Evolutionary conservation across 495 filamentous ascomycete species (phyloP), one percentile per base, ranked within the genome.

Genomic region (Tuber magnatum): DNA sequence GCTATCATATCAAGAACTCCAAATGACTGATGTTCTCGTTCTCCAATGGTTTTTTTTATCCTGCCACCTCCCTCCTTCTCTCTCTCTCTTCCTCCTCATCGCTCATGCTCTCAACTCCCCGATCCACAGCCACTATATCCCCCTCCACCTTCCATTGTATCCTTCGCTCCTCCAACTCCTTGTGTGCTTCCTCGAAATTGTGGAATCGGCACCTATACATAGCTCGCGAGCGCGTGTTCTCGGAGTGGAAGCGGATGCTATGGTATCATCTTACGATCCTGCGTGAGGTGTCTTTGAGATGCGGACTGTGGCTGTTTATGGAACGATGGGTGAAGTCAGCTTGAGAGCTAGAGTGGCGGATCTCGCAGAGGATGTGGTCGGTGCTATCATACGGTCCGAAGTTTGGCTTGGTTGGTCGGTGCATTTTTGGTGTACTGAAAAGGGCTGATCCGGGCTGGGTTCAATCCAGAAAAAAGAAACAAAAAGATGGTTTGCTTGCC

Each of bases 241-340:
- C 46, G 3, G 75, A 74, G 28, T 14, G 32, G 40, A 81, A 81
- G 4, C 72, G 71, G 43, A 77, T 72, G 3, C 72, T 46, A 7
- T 77, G 79, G 42, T 81, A 35, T 80, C 74, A 24, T 71, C 77
- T 32, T 32, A 80, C 77, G 14, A 80, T 48, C 10, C 40, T 73
- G n/a, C 43, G 72, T 28, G 80, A 72, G 1, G 74, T 4, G 6
- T 44, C 51, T 38, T 80, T 81, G 8, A 80, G 51, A 18, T 73
- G 71, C 28, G 68, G 46, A 32, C 71, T 72, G 44, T 80, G 80
- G 68, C 77, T 42, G 6, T 75, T 46, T 5, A 81, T 72, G 9
- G 69, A 70, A 20, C 73, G 48, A 28, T 69, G 48, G 8, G 39
- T 74, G 32, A 51, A 71, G n/a, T 73, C 70, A 10, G 70, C 48